These are phyloP conservation scores for Lycium barbarum DNA, from an alignment of 257 asterid species.

Conservation along the genomic window DNA sequence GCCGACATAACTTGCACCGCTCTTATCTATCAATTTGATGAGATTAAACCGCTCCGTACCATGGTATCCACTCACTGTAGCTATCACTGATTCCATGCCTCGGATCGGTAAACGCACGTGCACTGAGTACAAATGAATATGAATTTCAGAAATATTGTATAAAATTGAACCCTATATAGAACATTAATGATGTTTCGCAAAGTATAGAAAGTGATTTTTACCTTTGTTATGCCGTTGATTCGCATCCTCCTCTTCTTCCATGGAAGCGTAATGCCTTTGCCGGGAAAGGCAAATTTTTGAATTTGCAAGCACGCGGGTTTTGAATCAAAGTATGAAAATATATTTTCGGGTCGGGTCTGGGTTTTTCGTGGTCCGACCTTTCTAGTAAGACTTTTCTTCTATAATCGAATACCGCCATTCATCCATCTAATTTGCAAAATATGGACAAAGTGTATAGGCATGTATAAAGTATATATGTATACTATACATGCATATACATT, in stretches of 20 bases:
- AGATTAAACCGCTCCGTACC: slow-evolving; percentile 52
- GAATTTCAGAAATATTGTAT: neutral
- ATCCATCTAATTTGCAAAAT: too few relatives aligned
- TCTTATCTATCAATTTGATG: slow-evolving; percentile 44
- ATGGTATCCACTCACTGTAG: slow-evolving; percentile 54
- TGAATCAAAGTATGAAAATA: neutral
- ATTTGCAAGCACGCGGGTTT: slow-evolving; percentile 29
- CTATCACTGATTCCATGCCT: slow-evolving; percentile 76
- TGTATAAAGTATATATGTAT: too few relatives aligned
- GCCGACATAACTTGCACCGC: slow-evolving; percentile 54
- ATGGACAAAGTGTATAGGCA: too few relatives aligned
- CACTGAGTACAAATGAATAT: slow-evolving; percentile 32
- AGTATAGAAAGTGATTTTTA: slow-evolving; percentile 17
- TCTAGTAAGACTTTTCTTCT: neutral
- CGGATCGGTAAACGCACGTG: slow-evolving; percentile 35
- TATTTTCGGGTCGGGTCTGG: neutral
- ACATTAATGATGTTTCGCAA: neutral
- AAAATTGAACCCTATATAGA: neutral
- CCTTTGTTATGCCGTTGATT: slow-evolving; percentile 42
- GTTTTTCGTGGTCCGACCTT: neutral
- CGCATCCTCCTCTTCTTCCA: slow-evolving; percentile 44
- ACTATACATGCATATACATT: too few relatives aligned
- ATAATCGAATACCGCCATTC: too few relatives aligned
- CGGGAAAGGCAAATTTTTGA: slow-evolving; percentile 63
- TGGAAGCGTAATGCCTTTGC: slow-evolving; percentile 37